Evolutionary conservation across 1,284 basidiomycete genomes (phyloP).

Genomic region (Mrakiaceae sp.): DNA sequence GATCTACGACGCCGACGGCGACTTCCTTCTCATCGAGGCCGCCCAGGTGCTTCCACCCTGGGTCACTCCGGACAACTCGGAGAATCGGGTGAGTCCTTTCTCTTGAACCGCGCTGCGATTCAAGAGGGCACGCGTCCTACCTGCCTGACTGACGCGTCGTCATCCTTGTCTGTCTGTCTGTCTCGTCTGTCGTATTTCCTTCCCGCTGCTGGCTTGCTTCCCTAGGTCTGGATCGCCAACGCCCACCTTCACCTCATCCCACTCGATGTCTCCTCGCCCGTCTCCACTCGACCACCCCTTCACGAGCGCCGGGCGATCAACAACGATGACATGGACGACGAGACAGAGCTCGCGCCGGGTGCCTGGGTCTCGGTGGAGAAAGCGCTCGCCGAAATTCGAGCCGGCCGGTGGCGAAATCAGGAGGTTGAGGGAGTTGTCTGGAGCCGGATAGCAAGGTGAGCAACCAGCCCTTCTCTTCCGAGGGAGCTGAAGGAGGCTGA

Average conservation of each 20-base stretch:
- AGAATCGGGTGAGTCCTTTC: slow-evolving; percentile 66
- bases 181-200: neutral
- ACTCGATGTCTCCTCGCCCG: slow-evolving; percentile 3
- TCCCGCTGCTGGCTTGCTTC: too few species aligned
- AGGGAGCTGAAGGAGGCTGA: neutral
- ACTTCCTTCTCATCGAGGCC: slow-evolving; percentile 93
- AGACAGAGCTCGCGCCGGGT: neutral
- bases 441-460: slow-evolving; percentile 50
- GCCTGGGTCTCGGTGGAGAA: slow-evolving; percentile 4
- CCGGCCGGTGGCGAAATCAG: neutral
- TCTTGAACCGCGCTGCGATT: neutral
- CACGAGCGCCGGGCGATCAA: slow-evolving; percentile 1
- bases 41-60: slow-evolving; percentile 80
- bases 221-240: slow-evolving; percentile 4
- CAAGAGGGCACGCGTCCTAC: too few species aligned
- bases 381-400: slow-evolving; percentile 4
- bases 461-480: neutral
- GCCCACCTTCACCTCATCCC: slow-evolving; percentile 13
- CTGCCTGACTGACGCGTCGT: too few species aligned
- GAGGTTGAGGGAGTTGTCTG: slow-evolving; percentile 36
- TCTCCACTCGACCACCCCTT: slow-evolving; percentile 1
- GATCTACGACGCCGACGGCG: slow-evolving; percentile 81
- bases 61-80: slow-evolving; percentile 81
- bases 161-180: neutral
- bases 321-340: slow-evolving; percentile 9